phyloP scores from a whole-genome alignment of 345 rosid genomes.

The Erucastrum elatum region DNA sequence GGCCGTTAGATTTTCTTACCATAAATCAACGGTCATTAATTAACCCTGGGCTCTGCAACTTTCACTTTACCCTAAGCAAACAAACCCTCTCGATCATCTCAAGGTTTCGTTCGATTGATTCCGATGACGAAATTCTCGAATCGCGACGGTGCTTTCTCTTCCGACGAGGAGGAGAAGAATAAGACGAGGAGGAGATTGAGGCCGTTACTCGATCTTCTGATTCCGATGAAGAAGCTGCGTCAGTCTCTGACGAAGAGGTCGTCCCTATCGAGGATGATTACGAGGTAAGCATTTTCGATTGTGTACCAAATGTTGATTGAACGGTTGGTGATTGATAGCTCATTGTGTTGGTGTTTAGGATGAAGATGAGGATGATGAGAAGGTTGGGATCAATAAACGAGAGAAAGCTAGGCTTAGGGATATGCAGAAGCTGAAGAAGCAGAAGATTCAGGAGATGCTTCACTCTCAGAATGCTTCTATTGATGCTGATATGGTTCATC shows the following conservation, averaged over 20 bases:
- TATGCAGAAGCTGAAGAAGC: slow-evolving; percentile 85
- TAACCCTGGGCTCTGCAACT: background rate
- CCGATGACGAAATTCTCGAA: slow-evolving; percentile 60
- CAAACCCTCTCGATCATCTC: slow-evolving; percentile 4
- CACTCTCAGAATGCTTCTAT: slow-evolving; percentile 90
- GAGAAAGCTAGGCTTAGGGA: slow-evolving; percentile 36
- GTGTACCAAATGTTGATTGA: background rate
- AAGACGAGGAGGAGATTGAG: slow-evolving; percentile 55
- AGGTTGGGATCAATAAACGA: background rate
- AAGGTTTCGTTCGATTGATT: slow-evolving; percentile 28
- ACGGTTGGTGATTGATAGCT: background rate
- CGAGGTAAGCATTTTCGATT: slow-evolving; percentile 25
- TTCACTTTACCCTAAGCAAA: slow-evolving; percentile 6
- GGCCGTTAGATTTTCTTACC: background rate
- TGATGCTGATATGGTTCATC: slow-evolving; percentile 86
- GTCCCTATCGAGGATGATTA: slow-evolving; percentile 37
- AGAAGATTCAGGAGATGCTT: slow-evolving; percentile 90
- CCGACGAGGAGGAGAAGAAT: slow-evolving; percentile 30
- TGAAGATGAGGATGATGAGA: background rate
- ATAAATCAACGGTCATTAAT: slow-evolving; percentile 4
- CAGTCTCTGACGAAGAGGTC: slow-evolving; percentile 47
- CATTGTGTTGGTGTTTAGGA: slow-evolving; percentile 3
- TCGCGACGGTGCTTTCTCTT: slow-evolving; percentile 58
- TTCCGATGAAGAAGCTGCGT: slow-evolving; percentile 53
- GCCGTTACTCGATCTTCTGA: slow-evolving; percentile 85